phyloP scores from a whole-genome alignment of 441 rosid species.

The Bocquillonia castaneifolia region DNA sequence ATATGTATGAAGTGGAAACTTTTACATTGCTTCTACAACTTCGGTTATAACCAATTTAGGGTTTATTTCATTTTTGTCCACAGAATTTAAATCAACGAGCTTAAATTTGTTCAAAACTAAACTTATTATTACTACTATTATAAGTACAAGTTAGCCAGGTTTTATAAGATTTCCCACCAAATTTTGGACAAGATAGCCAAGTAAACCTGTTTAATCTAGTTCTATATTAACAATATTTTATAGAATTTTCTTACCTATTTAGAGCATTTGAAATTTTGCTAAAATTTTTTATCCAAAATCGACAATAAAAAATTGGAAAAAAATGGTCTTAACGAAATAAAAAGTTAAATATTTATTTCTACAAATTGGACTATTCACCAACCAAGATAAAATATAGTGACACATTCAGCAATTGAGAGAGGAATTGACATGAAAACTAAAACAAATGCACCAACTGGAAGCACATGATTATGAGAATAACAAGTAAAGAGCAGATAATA shows the following conservation, averaged over 20 bases:
- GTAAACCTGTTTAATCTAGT: not conserved
- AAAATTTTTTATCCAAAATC: too few species aligned
- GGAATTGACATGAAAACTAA: not conserved
- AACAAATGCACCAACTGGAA: not conserved
- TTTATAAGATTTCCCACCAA: not conserved
- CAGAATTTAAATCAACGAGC: not conserved
- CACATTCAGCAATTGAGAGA: not conserved
- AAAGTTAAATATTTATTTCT: not conserved
- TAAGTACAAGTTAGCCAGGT: not conserved
- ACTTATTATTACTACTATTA: too few species aligned
- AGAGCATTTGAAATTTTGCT: not conserved
- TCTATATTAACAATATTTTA: not conserved
- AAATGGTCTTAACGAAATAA: not conserved
- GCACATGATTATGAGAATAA: not conserved
- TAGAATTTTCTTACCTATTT: not conserved
- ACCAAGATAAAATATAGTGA: not conserved
- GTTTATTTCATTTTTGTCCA: not conserved
- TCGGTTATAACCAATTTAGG: conserved; percentile 5
- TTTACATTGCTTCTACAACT: not conserved
- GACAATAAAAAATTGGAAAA: too few species aligned
- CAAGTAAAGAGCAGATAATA: conserved; percentile 10
- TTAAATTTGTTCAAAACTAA: not conserved
- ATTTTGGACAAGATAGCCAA: not conserved
- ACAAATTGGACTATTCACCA: not conserved
- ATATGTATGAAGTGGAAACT: not conserved